These are phyloP conservation scores for Penstemon davidsonii DNA, from an alignment of 257 asterid genomes.

Conservation along the genomic window DNA sequence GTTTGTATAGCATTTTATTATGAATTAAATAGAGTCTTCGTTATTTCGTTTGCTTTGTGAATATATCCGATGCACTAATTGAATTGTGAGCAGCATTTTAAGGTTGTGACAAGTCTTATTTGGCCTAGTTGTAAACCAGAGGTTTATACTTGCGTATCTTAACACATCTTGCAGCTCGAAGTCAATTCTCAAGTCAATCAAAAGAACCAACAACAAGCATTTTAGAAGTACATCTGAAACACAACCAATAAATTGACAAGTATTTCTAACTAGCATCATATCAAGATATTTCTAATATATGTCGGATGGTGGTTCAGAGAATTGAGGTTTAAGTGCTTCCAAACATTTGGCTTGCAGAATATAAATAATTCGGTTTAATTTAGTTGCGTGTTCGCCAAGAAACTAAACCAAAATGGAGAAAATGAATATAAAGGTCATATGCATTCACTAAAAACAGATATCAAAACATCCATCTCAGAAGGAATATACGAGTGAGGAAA, in stretches of 20 bases:
- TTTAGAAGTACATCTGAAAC: background rate
- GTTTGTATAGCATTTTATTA: too few relatives aligned
- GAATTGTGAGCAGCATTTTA: too few relatives aligned
- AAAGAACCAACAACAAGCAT: background rate
- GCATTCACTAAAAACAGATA: background rate
- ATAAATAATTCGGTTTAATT: background rate
- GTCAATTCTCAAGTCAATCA: conserved; percentile 4
- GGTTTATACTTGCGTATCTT: too few relatives aligned
- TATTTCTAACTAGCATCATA: background rate
- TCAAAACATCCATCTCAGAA: background rate
- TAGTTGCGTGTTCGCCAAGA: background rate
- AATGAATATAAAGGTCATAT: background rate
- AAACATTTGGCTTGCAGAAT: background rate
- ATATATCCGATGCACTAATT: too few relatives aligned
- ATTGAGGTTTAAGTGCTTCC: background rate
- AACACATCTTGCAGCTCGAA: too few relatives aligned
- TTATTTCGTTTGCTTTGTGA: too few relatives aligned
- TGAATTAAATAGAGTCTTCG: too few relatives aligned
- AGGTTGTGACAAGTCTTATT: too few relatives aligned
- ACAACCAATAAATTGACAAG: background rate
- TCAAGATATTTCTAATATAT: background rate
- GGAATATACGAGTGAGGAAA: too few relatives aligned
- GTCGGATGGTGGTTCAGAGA: background rate
- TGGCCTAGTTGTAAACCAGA: too few relatives aligned
- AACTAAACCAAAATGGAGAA: background rate